These are phyloP conservation scores for Podila epicladia DNA, from an alignment of 192 early-diverging fungal genomes.

Conservation along the genomic window DNA sequence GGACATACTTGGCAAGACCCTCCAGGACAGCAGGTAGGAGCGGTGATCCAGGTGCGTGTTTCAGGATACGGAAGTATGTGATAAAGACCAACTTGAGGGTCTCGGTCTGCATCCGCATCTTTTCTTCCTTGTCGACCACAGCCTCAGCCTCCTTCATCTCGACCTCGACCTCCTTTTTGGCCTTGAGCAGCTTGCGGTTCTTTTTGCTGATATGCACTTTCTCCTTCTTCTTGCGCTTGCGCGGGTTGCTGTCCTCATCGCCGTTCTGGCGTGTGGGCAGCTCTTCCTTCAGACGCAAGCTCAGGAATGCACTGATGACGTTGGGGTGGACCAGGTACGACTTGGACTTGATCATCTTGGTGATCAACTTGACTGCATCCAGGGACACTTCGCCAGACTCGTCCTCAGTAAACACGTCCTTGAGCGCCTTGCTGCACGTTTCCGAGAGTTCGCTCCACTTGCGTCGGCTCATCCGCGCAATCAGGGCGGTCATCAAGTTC, in stretches of 20 bases:
- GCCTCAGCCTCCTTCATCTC: constrained; percentile 95
- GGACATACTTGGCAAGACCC: constrained; percentile 73
- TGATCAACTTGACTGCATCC: constrained; percentile 87
- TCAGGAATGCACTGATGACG: constrained; percentile 80
- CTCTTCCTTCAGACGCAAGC: constrained; percentile 87
- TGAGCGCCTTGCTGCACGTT: constrained; percentile 80
- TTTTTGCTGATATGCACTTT: constrained; percentile 69
- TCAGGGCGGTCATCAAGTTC: constrained; percentile 87
- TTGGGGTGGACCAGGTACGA: constrained; percentile 77
- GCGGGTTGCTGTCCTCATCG: constrained; percentile 57
- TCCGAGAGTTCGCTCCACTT: constrained; percentile 64
- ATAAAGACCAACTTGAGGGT: constrained; percentile 95
- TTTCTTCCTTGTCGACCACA: constrained; percentile 84
- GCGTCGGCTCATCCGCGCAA: constrained; percentile 76
- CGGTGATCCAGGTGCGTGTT: constrained; percentile 79
- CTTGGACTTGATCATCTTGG: constrained; percentile 86
- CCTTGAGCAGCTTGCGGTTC: constrained; percentile 79
- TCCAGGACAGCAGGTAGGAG: constrained; percentile 81
- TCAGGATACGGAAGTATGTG: constrained; percentile 95
- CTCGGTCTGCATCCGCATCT: constrained; percentile 84
- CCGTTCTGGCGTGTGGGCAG: constrained; percentile 65
- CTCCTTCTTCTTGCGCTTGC: constrained; percentile 64
- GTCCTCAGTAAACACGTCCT: constrained; percentile 84
- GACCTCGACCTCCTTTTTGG: constrained; percentile 74
- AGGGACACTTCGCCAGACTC: constrained; percentile 86